Conservation (phyloP, 805 yeast species). For the Ogataea naganishii region DNA sequence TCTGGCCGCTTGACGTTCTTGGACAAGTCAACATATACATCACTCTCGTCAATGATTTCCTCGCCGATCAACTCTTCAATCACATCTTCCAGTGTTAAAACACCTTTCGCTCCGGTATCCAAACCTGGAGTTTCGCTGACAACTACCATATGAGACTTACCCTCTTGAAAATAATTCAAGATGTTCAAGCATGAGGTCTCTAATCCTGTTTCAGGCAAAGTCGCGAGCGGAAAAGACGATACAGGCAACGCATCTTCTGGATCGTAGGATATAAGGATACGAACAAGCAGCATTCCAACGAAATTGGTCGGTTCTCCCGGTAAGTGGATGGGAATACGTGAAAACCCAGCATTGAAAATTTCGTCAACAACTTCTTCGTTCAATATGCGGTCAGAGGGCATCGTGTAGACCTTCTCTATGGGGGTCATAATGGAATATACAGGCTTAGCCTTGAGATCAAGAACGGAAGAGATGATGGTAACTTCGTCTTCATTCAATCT, state of each 20-base stretch:
- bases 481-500: conserved; percentile 91
- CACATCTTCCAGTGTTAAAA: conserved; percentile 91
- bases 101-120: conserved; percentile 76
- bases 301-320: conserved; percentile 87
- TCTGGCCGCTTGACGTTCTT: conserved; percentile 71
- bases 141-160: conserved; percentile 94
- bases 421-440: conserved; percentile 92
- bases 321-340: conserved; percentile 87
- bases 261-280: conserved; percentile 89
- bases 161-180: conserved; percentile 93
- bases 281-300: conserved; percentile 89
- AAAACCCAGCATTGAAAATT: conserved; percentile 88
- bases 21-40: conserved; percentile 86
- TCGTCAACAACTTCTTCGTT: conserved; percentile 83
- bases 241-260: conserved; percentile 95
- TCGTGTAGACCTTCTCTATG: conserved; percentile 77
- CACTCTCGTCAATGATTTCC: conserved; percentile 94
- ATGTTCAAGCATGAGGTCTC: conserved; percentile 91
- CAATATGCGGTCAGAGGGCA: conserved; percentile 73
- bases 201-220: conserved; percentile 88
- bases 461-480: conserved; percentile 87
- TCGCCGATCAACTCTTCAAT: conserved; percentile 97
- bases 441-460: conserved; percentile 86
- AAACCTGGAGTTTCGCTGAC: conserved; percentile 83
- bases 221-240: conserved; percentile 89